Evolutionary conservation across 2,329 filamentous ascomycete species (phyloP), one percentile per base, ranked within the genome.

Genomic region (Cercospora sp.): DNA sequence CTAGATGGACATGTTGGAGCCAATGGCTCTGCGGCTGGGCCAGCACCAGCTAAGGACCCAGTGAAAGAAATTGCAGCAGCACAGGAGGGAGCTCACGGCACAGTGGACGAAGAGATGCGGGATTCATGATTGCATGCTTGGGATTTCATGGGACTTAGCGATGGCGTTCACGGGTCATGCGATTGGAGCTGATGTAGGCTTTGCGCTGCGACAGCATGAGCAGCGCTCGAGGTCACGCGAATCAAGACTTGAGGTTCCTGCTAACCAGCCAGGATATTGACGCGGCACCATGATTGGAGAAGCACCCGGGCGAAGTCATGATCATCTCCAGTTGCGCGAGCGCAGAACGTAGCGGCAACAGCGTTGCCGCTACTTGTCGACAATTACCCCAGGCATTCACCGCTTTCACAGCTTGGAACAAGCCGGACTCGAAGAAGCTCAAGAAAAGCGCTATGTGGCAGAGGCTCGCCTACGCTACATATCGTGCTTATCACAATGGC

Each of bases 1-100:
- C 48, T 73, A 5, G 69, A 70, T 62, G 63, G 66, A n/a, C 70
- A 68, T 48, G 42, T 70, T 0, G 70, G 66, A 10, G 69, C 61
- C 13, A 74, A 72, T 45, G 62, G 62, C 8, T 48, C 45, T 16
- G n/a, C 61, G 12, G 61, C 48, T 13, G 61, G 61, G 10, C 26
- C 61, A 23, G 18, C 31, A 33, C 45, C 48, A 26, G 30, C 48
- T 9, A 53, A 10, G 1, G 62, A 58, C 23, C 28, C 18, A 36
- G 62, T 55, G 48, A 57, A 36, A 23, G 62, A 64, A n/a, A 58
- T 64, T 16, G 30, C 62, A 13, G 28, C 62, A 12, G 62, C 62
- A 23, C 58, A 53, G 13, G 62, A 64, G 7, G 62, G 51, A n/a
- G 53, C 31, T 28, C n/a, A 51, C 4, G 48, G 26, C 16, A 23